Percentiles rank a stretch among this genome's conserved stretches.
Evolutionary conservation across 2,329 filamentous ascomycete species (phyloP).

Genomic region (Colletotrichum acutatum): DNA sequence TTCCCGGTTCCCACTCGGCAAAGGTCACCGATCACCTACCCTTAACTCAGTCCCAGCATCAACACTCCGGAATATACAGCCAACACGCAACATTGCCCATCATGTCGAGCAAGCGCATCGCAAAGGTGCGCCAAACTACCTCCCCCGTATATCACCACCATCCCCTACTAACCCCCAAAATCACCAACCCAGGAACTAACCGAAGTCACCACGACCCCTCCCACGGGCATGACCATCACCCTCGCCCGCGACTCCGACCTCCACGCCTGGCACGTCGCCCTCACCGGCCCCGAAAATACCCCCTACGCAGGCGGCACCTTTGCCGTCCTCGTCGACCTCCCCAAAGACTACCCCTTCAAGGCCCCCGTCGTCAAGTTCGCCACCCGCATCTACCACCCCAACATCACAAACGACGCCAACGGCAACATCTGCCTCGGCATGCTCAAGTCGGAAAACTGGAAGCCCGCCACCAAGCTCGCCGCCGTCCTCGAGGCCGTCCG

Average conservation of each 20-base stretch:
- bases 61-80: not conserved
- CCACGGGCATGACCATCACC: constrained; percentile 57
- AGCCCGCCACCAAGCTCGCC: constrained; percentile 82
- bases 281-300: constrained; percentile 56
- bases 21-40: not conserved
- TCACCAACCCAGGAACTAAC: constrained; percentile 58
- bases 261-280: constrained; percentile 62
- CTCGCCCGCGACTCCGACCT: constrained; percentile 60
- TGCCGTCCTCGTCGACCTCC: constrained; percentile 77
- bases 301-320: constrained; percentile 76
- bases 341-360: constrained; percentile 90
- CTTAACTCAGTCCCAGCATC: constrained; percentile 4
- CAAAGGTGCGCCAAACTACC: constrained; percentile 47
- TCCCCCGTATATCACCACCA: constrained; percentile 36
- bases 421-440: constrained; percentile 88
- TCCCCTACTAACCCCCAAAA: constrained; percentile 8
- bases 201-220: constrained; percentile 60
- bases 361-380: constrained; percentile 81
- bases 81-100: constrained; percentile 23
- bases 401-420: constrained; percentile 87
- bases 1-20: constrained; percentile 7
- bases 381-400: constrained; percentile 96
- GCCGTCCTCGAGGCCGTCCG: constrained; percentile 82
- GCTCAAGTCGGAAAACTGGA: constrained; percentile 90
- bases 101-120: constrained; percentile 58